These are phyloP conservation scores for Flaveria robusta DNA, from an alignment of 129 eudicot genomes.

Conservation along the genomic window DNA sequence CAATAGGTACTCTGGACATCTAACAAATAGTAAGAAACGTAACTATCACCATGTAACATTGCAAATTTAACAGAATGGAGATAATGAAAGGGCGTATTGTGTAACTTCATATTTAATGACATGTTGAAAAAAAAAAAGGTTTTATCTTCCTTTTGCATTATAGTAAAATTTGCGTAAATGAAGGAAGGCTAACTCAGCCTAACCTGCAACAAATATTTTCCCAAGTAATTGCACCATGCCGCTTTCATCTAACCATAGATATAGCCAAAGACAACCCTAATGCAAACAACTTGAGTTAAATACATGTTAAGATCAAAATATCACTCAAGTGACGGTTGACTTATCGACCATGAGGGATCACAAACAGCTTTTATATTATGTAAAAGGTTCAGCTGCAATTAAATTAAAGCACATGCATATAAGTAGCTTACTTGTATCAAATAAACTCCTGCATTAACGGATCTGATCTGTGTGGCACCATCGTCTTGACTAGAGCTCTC, in stretches of 20 bases:
- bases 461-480: too few relatives aligned
- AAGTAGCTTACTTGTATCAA: conserved; percentile 65
- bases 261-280: conserved; percentile 91
- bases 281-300: conserved; percentile 20
- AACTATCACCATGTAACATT: not conserved
- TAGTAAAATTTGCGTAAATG: not conserved
- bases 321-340: not conserved
- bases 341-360: not conserved
- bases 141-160: not conserved
- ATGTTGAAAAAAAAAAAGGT: not conserved
- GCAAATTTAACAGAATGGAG: conserved; percentile 2
- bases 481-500: too few relatives aligned
- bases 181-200: conserved; percentile 5
- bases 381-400: not conserved
- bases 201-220: conserved; percentile 93
- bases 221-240: conserved; percentile 59
- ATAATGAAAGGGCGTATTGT: not conserved
- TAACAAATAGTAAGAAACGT: not conserved
- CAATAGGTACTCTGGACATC: conserved; percentile 10
- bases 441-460: conserved; percentile 68
- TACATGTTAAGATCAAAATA: not conserved
- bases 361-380: not conserved
- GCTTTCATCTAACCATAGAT: conserved; percentile 74
- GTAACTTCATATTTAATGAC: not conserved
- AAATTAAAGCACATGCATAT: conserved; percentile 12